Percentiles rank a stretch among this genome's conserved stretches.
Evolutionary conservation across 208 protist species (phyloP).

Genomic region (Acanthamoeba castellanii): DNA sequence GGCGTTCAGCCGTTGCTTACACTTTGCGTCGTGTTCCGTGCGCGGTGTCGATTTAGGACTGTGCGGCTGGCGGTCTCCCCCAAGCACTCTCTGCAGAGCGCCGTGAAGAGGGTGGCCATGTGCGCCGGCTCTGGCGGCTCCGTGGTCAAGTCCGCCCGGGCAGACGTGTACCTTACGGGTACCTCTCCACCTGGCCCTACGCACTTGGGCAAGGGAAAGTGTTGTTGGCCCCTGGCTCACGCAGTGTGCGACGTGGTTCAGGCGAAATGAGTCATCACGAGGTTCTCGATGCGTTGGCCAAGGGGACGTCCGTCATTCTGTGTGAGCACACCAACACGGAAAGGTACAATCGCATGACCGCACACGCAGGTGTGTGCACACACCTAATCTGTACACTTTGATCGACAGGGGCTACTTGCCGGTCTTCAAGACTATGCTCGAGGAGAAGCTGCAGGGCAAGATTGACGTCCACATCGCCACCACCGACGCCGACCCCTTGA

Average conservation of each 20-base stretch:
- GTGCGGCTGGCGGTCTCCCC: neutral
- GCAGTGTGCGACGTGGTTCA: neutral
- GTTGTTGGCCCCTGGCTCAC: too few species aligned
- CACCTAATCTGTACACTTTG: neutral
- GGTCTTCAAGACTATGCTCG: slow-evolving; percentile 71
- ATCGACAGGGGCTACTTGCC: slow-evolving; percentile 78
- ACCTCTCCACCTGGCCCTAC: neutral
- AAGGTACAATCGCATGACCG: neutral
- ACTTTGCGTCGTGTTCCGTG: too few species aligned
- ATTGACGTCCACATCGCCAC: slow-evolving; percentile 75
- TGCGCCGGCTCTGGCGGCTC: slow-evolving; percentile 78
- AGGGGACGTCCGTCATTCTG: slow-evolving; percentile 79
- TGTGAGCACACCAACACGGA: slow-evolving; percentile 80
- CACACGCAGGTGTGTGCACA: neutral
- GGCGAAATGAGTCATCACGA: slow-evolving; percentile 81
- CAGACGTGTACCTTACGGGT: slow-evolving; percentile 77
- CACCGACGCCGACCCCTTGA: slow-evolving; percentile 76
- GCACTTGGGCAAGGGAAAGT: too few species aligned
- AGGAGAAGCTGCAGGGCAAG: slow-evolving; percentile 65
- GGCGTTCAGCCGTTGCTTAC: too few species aligned
- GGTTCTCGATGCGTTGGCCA: slow-evolving; percentile 78
- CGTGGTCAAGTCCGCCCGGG: slow-evolving; percentile 68
- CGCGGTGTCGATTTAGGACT: neutral
- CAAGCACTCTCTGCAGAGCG: neutral
- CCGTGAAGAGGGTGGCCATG: slow-evolving; percentile 74